Base-by-base conservation (phyloP, 2,329 filamentous ascomycete genomes). In the Chaetomium sp. region DNA sequence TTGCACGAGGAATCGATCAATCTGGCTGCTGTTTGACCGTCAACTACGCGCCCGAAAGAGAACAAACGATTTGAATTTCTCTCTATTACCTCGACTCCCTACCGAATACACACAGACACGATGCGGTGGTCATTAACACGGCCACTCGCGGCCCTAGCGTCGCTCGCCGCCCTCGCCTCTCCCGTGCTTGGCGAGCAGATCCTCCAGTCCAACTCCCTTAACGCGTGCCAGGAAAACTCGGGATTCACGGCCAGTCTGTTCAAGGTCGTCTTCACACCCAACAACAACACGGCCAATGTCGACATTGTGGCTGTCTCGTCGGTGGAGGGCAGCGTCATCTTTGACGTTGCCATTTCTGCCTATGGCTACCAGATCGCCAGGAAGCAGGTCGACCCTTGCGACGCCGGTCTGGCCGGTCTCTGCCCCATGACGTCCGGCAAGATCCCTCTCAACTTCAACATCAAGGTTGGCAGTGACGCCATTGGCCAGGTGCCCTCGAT, bases 391-490 rank as follows among this genome's bases (percentile, higher is more conserved):
- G 77, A 96, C 68, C 92, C 92, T 46, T 97, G 92, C 76, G 73
- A 80, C 34, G 75, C 78, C 55, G 77, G 81, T 60, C 77, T 95
- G 59, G 72, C 78, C 58, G 89, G 90, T 70, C 80, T 96, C 66
- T 97, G 92, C 72, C 91, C 91, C 56, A 95, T 96, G 91, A 87
- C 84, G 61, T 83, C 89, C 7, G 91, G 90, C 62, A 86, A 88
- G 65, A 86, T 96, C 68, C 81, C 87, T 54, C 80, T 95, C 66
- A 79, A 82, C 51, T 90, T 90, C 67, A 88, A 87, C 66, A 69
- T 92, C 38, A 70, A 74, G 2, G 73, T 94, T 49, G 72, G 76
- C 8, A 63, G 71, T 10, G 74, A 77, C 33, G 81, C 87, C 41
- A 73, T 89, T 57, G 72, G 74, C 32, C 71, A 81, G 53, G 85